Conservation (phyloP, 495 filamentous ascomycete species). For the Daldinia caldariorum region DNA sequence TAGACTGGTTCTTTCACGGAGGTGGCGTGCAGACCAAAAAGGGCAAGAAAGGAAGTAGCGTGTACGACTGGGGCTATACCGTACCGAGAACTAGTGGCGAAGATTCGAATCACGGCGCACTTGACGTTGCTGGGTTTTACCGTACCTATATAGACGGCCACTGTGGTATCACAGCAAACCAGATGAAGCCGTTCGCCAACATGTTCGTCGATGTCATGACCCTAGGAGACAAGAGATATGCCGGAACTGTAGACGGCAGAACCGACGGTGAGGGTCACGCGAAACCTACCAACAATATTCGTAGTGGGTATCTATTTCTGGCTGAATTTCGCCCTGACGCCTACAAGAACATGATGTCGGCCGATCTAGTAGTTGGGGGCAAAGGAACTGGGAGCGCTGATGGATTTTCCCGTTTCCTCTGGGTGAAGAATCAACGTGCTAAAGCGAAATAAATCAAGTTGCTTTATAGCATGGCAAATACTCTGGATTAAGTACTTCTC, state of each 20-base stretch:
- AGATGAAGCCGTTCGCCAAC: constrained; percentile 38
- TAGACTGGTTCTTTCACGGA: constrained; percentile 39
- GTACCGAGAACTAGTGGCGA: background rate
- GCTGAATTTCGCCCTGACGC: constrained; percentile 34
- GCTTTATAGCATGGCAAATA: background rate
- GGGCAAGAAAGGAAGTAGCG: constrained; percentile 27
- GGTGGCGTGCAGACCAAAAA: constrained; percentile 26
- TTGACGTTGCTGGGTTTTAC: background rate
- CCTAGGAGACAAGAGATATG: constrained; percentile 24
- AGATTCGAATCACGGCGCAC: background rate
- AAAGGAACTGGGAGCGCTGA: constrained; percentile 24
- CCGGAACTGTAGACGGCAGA: constrained; percentile 25
- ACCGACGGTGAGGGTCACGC: background rate
- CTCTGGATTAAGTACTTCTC: background rate
- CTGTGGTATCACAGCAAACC: constrained; percentile 32
- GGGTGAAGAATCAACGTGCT: constrained; percentile 33
- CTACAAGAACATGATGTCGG: constrained; percentile 32
- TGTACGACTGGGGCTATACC: constrained; percentile 34
- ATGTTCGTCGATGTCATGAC: constrained; percentile 39
- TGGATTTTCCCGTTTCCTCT: constrained; percentile 33
- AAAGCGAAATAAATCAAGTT: constrained; percentile 16
- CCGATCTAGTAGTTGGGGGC: constrained; percentile 19
- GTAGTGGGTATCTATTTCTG: background rate
- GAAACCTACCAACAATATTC: background rate
- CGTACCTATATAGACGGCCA: constrained; percentile 29